A percentile compares a stretch with the other conserved stretches of the same genome.
Conservation (phyloP, 345 rosid genomes). For the Populus deltoides region DNA sequence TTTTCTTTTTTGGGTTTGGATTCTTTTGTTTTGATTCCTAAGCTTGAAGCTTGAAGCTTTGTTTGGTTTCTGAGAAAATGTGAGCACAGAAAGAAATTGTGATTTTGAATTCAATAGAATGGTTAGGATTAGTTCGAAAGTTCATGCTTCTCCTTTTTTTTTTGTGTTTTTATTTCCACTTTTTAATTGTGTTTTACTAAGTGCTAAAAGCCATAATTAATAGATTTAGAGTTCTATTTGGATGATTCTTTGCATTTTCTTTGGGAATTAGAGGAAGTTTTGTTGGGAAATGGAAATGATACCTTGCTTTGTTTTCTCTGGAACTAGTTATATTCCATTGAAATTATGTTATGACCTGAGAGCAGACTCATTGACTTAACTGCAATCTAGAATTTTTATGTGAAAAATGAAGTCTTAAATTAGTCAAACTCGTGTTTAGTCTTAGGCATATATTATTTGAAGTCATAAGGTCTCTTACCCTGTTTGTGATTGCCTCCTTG, state of each 20-base stretch:
- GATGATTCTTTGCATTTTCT: constrained; percentile 4
- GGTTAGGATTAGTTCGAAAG: constrained; percentile 10
- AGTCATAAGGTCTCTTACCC: neutral
- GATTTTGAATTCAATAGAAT: neutral
- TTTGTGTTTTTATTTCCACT: neutral
- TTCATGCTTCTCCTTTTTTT: neutral
- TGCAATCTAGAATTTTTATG: neutral
- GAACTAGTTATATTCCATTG: neutral
- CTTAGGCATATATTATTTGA: neutral
- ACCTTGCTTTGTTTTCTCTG: neutral
- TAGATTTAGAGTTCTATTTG: neutral
- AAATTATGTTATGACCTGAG: neutral
- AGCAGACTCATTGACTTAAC: neutral
- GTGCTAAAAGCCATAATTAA: neutral
- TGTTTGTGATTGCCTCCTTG: neutral
- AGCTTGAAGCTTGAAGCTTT: constrained; percentile 1
- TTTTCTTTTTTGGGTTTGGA: neutral
- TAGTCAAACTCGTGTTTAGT: neutral
- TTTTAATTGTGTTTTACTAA: too few relatives aligned
- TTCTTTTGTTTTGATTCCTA: neutral
- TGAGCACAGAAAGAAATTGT: neutral
- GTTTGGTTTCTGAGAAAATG: constrained; percentile 5
- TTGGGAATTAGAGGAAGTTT: neutral
- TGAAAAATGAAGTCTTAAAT: neutral
- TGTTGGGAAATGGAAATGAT: neutral